Evolutionary conservation across 768 basidiomycete species (phyloP).

Genomic region (Phylloporus sp.): DNA sequence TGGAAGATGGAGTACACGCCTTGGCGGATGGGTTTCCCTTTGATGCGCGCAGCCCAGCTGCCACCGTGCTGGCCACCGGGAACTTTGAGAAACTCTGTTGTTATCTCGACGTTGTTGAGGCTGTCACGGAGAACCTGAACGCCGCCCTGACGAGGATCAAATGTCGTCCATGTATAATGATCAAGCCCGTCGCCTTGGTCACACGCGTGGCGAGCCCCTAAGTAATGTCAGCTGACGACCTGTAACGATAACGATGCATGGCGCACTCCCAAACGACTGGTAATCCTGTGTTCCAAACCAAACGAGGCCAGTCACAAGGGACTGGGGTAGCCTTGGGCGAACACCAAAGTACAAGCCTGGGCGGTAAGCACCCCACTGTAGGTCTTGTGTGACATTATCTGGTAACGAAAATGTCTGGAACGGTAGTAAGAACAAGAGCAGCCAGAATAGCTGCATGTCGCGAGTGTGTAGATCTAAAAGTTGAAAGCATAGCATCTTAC

Average conservation of each 20-base stretch:
- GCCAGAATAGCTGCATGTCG: constrained; percentile 24
- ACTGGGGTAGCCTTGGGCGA: constrained; percentile 77
- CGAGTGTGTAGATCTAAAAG: neutral
- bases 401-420: constrained; percentile 13
- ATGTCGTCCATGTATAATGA: constrained; percentile 83
- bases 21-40: constrained; percentile 69
- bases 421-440: constrained; percentile 25
- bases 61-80: constrained; percentile 79
- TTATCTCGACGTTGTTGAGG: constrained; percentile 79
- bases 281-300: constrained; percentile 93
- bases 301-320: constrained; percentile 89
- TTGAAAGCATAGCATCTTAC: neutral
- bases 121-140: constrained; percentile 81
- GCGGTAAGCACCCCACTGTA: constrained; percentile 77
- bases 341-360: constrained; percentile 96
- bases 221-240: constrained; percentile 1
- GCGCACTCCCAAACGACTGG: constrained; percentile 61
- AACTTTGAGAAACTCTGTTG: constrained; percentile 84
- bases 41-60: constrained; percentile 84
- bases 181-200: constrained; percentile 82
- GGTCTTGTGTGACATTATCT: constrained; percentile 36
- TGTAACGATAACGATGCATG: constrained; percentile 1
- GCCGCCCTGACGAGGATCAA: constrained; percentile 82
- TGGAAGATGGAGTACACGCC: constrained; percentile 35
- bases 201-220: constrained; percentile 81